Conservation (phyloP, 257 asterid genomes). For the Perilla frutescens region DNA sequence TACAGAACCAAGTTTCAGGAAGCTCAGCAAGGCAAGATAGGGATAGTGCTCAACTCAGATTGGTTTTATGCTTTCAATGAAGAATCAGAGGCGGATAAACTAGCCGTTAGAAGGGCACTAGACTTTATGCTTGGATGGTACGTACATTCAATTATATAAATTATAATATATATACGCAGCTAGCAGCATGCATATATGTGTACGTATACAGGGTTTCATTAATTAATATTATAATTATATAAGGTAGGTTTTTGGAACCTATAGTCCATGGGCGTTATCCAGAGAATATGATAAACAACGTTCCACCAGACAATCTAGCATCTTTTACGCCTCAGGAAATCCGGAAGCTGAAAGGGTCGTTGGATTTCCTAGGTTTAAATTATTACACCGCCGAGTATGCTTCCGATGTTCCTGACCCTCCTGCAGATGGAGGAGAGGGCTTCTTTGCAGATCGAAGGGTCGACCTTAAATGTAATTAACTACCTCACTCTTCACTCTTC, state of each 20-base stretch:
- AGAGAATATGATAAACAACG: conserved; percentile 11
- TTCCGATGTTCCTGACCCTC: not conserved
- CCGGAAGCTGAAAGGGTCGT: conserved; percentile 1
- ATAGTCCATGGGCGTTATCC: conserved; percentile 34
- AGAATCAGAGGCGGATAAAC: not conserved
- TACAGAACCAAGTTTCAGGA: conserved; percentile 36
- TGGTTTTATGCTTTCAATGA: conserved; percentile 16
- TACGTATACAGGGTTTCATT: too few relatives aligned
- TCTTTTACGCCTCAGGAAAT: conserved; percentile 3
- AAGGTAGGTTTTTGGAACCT: conserved; percentile 38
- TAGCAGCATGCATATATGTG: too few relatives aligned
- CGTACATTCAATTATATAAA: not conserved
- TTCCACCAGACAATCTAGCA: conserved; percentile 29
- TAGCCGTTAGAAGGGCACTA: conserved; percentile 20
- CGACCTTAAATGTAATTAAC: not conserved
- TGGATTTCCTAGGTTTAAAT: conserved; percentile 42
- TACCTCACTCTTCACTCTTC: too few relatives aligned
- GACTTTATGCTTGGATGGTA: conserved; percentile 48
- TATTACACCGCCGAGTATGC: conserved; percentile 38
- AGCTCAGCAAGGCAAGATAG: conserved; percentile 36
- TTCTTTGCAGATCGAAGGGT: conserved; percentile 19
- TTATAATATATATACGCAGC: too few relatives aligned
- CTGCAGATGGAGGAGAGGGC: conserved; percentile 9
- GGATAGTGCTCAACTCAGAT: not conserved
- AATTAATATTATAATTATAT: too few relatives aligned